Evolutionary conservation across 345 rosid genomes (phyloP).

Genomic region (Dovyalis caffra): DNA sequence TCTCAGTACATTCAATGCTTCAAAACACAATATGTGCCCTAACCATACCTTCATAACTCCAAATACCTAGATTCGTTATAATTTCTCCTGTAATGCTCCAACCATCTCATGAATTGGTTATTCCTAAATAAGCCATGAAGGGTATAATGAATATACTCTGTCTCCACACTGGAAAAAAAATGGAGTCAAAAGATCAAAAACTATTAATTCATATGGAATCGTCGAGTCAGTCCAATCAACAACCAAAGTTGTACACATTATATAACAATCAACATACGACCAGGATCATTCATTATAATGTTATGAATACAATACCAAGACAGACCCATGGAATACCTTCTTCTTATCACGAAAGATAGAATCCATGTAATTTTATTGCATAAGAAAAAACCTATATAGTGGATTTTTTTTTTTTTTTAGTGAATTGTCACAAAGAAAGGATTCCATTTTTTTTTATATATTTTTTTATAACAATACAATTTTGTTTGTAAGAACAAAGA

Average conservation of each 20-base stretch:
- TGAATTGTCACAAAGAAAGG: not conserved
- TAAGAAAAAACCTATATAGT: not conserved
- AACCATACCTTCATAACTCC: not conserved
- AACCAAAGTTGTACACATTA: too few species aligned
- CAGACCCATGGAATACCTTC: not conserved
- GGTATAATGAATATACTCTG: not conserved
- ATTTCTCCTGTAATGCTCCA: not conserved
- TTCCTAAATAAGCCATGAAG: not conserved
- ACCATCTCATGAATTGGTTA: not conserved
- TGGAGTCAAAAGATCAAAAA: not conserved
- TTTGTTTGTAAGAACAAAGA: too few species aligned
- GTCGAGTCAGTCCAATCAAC: too few species aligned
- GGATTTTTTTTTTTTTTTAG: not conserved
- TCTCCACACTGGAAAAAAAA: not conserved
- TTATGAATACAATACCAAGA: not conserved
- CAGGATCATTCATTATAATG: too few species aligned
- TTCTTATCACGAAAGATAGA: not conserved
- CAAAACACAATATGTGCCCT: not conserved
- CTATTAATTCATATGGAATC: not conserved
- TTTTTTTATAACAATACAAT: not conserved
- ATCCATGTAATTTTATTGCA: not conserved
- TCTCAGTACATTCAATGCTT: too few species aligned
- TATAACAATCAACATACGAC: not conserved
- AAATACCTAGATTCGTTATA: not conserved
- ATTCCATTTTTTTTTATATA: not conserved